Base-by-base conservation (phyloP, 2,329 filamentous ascomycete genomes). In the Neurospora sp. region DNA sequence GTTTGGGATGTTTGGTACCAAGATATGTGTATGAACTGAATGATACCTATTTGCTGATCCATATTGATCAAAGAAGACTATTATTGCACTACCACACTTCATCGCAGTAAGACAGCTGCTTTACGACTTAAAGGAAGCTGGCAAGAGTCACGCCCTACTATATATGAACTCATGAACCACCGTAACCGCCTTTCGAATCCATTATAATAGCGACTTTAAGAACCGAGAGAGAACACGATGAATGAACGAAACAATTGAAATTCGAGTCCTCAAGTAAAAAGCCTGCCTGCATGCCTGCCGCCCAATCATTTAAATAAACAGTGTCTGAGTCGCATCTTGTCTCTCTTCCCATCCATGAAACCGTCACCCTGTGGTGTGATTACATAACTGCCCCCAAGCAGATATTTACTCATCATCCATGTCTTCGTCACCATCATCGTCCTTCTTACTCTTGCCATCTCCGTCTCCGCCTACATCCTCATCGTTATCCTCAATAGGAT, bases 361-460 rank as follows among this genome's bases (percentile, higher is more conserved):
- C 23, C 52, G 28, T 62, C 52, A 33, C 28, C 23, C 52, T 62
- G 28, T 33, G 13, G 4, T 62, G 52, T 62, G 52, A 36, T 36
- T 62, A 62, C 52, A 33, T 36, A 62, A 62, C 52, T 33, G 23
- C 23, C 28, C 15, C 8, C 52, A 62, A 62, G 52, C 52, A 62
- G 52, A 62, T 13, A 42, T 62, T 17, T 62, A 62, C 52, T 62
- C 52, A 66, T 80, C 80, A 17, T 79, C 79, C 23, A 80, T 79
- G 0, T 79, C 81, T 15, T 81, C 80, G 4, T 82, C 81, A 3
- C 81, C 79, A 19, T 82, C 82, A 7, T 83, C 81, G 38, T 80
- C 69, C 83, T 81, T 38, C 84, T 81, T 39, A 89, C 78, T 74
- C 89, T 88, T 13, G 78, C 80, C 3, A 86, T 87, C 67, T 86